These are phyloP conservation scores for Aspergillus sp. DNA, from an alignment of 2,329 filamentous ascomycete species.

Conservation along the genomic window DNA sequence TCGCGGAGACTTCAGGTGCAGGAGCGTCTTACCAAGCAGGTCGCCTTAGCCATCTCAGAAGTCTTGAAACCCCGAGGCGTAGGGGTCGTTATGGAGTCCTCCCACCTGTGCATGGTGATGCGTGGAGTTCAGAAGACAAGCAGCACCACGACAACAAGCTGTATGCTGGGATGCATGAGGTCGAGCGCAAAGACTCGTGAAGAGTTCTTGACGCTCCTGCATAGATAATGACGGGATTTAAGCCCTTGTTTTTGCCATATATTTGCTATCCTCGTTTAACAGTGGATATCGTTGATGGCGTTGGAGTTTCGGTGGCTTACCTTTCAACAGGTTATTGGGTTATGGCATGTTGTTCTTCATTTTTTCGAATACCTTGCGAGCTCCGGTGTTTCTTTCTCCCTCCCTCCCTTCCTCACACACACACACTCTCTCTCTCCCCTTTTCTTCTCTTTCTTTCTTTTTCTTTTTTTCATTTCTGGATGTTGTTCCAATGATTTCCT, in stretches of 20 bases:
- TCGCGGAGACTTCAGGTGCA: conserved; percentile 88
- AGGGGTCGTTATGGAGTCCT: conserved; percentile 94
- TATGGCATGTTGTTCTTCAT: conserved; percentile 14
- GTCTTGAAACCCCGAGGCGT: conserved; percentile 90
- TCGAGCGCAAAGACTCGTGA: conserved; percentile 88
- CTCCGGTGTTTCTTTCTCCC: background rate
- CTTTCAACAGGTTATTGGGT: conserved; percentile 36
- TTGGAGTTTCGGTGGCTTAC: conserved; percentile 33
- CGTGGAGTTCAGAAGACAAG: conserved; percentile 90
- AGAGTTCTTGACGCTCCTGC: conserved; percentile 82
- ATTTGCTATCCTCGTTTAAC: conserved; percentile 15
- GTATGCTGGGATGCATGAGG: conserved; percentile 94
- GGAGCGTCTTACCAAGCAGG: conserved; percentile 91
- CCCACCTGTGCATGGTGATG: conserved; percentile 98
- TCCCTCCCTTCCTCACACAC: no score
- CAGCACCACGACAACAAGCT: conserved; percentile 86
- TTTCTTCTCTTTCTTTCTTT: conserved; percentile 7
- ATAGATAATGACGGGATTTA: conserved; percentile 39
- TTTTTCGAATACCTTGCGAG: background rate
- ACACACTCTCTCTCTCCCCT: conserved; percentile 2
- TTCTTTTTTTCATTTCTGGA: conserved; percentile 11
- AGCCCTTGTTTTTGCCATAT: conserved; percentile 8
- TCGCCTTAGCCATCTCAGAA: conserved; percentile 88
- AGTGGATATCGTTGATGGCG: conserved; percentile 19
- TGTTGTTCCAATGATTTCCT: background rate